phyloP scores from a whole-genome alignment of 73 alveolate species.

The Paraurostyla sp. region DNA sequence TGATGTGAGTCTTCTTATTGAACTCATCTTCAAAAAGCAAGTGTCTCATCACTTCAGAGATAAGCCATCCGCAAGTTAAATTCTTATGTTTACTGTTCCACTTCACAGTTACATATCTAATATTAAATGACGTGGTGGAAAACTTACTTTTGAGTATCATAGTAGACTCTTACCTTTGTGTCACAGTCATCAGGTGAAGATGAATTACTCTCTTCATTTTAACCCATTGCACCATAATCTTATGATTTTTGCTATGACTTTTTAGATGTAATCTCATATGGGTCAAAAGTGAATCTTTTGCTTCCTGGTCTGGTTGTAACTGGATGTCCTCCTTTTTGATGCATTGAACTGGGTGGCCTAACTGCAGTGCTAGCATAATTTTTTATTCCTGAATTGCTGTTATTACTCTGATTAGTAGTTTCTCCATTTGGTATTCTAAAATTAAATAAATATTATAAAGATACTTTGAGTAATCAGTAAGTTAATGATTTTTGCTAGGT shows the following conservation, averaged over 20 bases:
- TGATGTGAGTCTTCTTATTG: neutral
- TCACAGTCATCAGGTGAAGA: slow-evolving; percentile 4
- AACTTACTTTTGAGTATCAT: neutral
- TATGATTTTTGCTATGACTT: too few relatives aligned
- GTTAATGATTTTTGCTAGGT: neutral
- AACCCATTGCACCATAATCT: too few relatives aligned
- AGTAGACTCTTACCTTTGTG: neutral
- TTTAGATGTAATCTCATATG: neutral
- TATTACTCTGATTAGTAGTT: neutral
- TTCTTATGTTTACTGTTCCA: neutral
- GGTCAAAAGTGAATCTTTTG: slow-evolving; percentile 31
- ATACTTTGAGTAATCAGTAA: neutral
- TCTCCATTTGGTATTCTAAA: neutral
- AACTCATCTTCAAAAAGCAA: neutral
- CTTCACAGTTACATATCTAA: slow-evolving; percentile 4
- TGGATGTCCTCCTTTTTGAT: neutral
- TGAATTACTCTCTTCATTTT: neutral
- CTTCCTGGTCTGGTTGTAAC: neutral
- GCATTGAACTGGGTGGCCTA: neutral
- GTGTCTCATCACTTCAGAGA: slow-evolving; percentile 33
- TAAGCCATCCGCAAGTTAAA: slow-evolving; percentile 47
- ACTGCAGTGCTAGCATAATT: neutral
- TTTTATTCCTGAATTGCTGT: too few relatives aligned
- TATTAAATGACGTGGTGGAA: neutral
- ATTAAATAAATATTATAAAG: neutral